Base-by-base conservation (phyloP, 306 rosid species). In the Castanopsis chinensis region DNA sequence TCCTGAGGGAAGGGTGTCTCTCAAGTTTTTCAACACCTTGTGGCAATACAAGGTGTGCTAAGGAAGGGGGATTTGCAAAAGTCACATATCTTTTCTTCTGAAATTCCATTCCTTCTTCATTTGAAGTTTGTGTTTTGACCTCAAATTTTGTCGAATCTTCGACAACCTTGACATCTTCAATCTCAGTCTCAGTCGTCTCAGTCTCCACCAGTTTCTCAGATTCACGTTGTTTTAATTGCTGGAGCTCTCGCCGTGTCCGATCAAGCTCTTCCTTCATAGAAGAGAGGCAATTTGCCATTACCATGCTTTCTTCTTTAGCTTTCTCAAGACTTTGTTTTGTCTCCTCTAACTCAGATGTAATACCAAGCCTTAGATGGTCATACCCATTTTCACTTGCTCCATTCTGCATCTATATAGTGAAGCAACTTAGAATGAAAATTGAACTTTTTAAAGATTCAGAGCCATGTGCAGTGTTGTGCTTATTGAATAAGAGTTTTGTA, bases 71-170 rank as follows among this genome's bases (percentile, higher is more conserved):
- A 79, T 92, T 89, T 12, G 96, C 98, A 75, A 91, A 91, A 0
- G 98, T 91, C 75, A 95, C 98, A 15, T 93, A 95, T 80, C 95
- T 86, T 82, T 90, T 93, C 91, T 93, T 95, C 52, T 95, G 98
- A 35, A 93, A 93, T 64, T 93, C 98, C 81, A 79, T 78, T 25
- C 65, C 89, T 45, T 80, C 83, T 14, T 75, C 79, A 13, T 78
- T 68, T 37, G 76, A 63, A 7, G 81, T 76, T 0, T 56, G 86
- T 65, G 81, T 80, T 35, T 81, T 86, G 27, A 41, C 77, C 3
- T 75, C 86, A 35, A 89, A 80, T 37, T 79, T 88, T 18, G 83
- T 80, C 0, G 91, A 59, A 15, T 84, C 87, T 32, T 88, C 97
- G 0, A 88, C 88, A 12, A 86, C 85, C 83, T 92, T 91, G 18